These are phyloP conservation scores for Neurospora terricola DNA, from an alignment of 495 filamentous ascomycete genomes.

Conservation along the genomic window DNA sequence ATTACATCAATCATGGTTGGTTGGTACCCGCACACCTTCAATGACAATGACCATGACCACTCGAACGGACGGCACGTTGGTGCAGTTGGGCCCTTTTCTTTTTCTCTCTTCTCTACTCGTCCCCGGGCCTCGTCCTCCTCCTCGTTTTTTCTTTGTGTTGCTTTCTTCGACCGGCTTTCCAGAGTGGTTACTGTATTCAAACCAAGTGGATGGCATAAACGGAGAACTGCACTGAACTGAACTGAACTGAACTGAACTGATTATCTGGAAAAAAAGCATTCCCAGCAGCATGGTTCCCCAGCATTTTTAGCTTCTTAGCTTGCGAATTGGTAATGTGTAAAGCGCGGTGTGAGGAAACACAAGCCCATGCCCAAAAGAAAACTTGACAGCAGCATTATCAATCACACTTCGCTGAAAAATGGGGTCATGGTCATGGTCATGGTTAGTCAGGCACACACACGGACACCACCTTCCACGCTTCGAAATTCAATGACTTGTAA, in stretches of 20 bases:
- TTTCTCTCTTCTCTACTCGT: too few species aligned
- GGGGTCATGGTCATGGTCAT: neutral
- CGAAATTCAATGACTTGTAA: too few species aligned
- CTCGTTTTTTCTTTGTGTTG: neutral
- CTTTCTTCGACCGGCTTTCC: neutral
- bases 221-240: neutral
- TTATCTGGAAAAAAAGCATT: neutral
- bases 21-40: neutral
- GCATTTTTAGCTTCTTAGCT: neutral
- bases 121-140: too few species aligned
- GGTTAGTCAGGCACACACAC: neutral
- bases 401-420: neutral
- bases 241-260: neutral
- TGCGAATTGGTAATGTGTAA: neutral
- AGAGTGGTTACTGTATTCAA: neutral
- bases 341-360: neutral
- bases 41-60: neutral
- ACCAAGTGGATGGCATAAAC: neutral
- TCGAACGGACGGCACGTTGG: neutral
- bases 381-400: neutral
- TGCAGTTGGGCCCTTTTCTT: neutral
- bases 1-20: neutral
- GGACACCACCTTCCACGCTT: neutral
- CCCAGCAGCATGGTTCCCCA: neutral
- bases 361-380: neutral